A percentile compares a stretch with the other conserved stretches of the same genome.
These are phyloP conservation scores for Mortierella sp. DNA, from an alignment of 371 early-diverging fungal genomes.

Conservation along the genomic window DNA sequence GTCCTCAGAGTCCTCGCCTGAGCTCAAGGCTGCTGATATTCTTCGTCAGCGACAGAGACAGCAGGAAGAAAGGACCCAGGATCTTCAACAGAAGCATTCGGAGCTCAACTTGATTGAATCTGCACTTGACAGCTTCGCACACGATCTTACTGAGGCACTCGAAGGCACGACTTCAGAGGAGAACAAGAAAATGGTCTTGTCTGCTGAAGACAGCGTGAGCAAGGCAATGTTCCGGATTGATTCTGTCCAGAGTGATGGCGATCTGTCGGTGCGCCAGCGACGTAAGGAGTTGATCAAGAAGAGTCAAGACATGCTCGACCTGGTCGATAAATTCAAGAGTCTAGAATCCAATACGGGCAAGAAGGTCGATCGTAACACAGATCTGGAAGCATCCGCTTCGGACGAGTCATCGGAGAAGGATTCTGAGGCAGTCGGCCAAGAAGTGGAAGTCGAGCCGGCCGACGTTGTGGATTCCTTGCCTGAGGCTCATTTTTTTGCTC, in stretches of 20 bases:
- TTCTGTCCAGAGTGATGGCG: slow-evolving; percentile 42
- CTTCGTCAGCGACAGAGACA: slow-evolving; percentile 29
- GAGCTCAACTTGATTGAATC: slow-evolving; percentile 51
- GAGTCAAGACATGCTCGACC: slow-evolving; percentile 44
- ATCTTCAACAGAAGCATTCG: slow-evolving; percentile 39
- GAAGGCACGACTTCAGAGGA: slow-evolving; percentile 3
- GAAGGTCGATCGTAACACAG: slow-evolving; percentile 12
- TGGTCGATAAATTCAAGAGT: slow-evolving; percentile 34
- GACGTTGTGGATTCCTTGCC: slow-evolving; percentile 17
- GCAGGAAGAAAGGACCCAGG: slow-evolving; percentile 8
- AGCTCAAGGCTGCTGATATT: slow-evolving; percentile 34
- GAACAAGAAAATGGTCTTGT: slow-evolving; percentile 24
- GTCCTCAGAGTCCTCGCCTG: slow-evolving; percentile 23
- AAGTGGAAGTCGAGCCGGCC: slow-evolving; percentile 20
- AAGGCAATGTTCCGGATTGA: slow-evolving; percentile 48
- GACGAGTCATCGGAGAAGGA: not conserved
- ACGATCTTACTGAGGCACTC: slow-evolving; percentile 20
- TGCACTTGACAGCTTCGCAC: slow-evolving; percentile 35
- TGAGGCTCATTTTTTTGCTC: not conserved
- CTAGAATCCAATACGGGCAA: slow-evolving; percentile 34
- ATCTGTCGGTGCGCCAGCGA: slow-evolving; percentile 39
- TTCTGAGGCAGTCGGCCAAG: not conserved
- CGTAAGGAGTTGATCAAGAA: slow-evolving; percentile 51
- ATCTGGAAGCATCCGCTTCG: not conserved
- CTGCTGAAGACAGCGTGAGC: slow-evolving; percentile 36